Base-by-base conservation (phyloP, 345 rosid species). In the Citrus hindsii region DNA sequence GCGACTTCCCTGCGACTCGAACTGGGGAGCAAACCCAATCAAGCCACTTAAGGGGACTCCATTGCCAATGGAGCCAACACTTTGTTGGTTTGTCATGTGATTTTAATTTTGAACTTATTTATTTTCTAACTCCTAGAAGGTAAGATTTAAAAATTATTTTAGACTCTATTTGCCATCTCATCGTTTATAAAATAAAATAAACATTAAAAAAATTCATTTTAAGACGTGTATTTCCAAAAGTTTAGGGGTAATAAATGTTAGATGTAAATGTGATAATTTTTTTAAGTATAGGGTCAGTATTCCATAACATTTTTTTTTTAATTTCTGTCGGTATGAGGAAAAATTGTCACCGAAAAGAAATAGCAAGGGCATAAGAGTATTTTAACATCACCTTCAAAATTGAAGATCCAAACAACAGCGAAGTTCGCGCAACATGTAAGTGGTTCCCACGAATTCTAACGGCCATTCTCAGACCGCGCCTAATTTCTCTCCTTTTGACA, bases 401-500 rank as follows among this genome's bases (percentile, higher is more conserved):
- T 74, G 28, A 18, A 51, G 69, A 61, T 60, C 40, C 42, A 42
- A 63, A 18, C n/a, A 9, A 2, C 2, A 24, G 72, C 72, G 53
- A 22, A 68, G 32, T 38, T 65, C 79, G 60, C 80, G 74, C 73
- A 35, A 46, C 22, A 21, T 28, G 40, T 4, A 46, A 46, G 38
- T 32, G 22, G 30, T 74, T 74, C 82, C 77, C 78, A 72, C 75
- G 77, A 77, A 69, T 56, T 58, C 6, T 66, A 82, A 82, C 83
- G 80, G 82, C 74, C 75, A 70, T 71, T 76, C 76, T 40, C 76
- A 28, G 63, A 71, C 79, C 48, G 74, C 75, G 74, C 85, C 76
- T 79, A 56, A 10, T 81, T 73, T 73, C 66, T 72, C 69, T 78
- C 78, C n/a, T 9, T 71, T 71, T 32, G 28, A 30, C 66, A n/a